Evolutionary conservation across 2,329 filamentous ascomycete genomes (phyloP).

Genomic region (Fusarium duplospermum): DNA sequence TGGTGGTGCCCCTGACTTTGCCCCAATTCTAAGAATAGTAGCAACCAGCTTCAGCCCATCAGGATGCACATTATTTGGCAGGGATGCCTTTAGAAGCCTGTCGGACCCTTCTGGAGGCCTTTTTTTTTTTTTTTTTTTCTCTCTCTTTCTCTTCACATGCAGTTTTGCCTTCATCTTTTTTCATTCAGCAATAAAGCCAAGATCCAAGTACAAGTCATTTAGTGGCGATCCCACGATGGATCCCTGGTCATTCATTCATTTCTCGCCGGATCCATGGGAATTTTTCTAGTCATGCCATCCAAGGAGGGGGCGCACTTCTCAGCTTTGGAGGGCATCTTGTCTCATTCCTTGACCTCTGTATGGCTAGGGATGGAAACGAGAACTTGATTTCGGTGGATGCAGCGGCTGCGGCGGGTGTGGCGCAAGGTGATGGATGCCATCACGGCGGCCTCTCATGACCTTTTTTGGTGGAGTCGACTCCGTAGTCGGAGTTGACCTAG

Average conservation of each 20-base stretch:
- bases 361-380: slow-evolving; percentile 29
- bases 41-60: neutral
- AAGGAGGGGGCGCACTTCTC: slow-evolving; percentile 33
- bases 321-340: slow-evolving; percentile 41
- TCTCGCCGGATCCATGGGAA: neutral
- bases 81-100: slow-evolving; percentile 29
- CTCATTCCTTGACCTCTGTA: slow-evolving; percentile 39
- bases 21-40: slow-evolving; percentile 45
- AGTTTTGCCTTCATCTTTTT: neutral
- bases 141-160: slow-evolving; percentile 19
- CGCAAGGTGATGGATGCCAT: slow-evolving; percentile 22
- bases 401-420: slow-evolving; percentile 35
- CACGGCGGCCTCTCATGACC: slow-evolving; percentile 16
- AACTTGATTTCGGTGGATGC: slow-evolving; percentile 28
- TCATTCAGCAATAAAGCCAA: slow-evolving; percentile 7
- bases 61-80: slow-evolving; percentile 7
- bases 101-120: slow-evolving; percentile 8
- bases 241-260: slow-evolving; percentile 14
- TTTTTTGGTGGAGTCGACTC: neutral
- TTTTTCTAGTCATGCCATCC: slow-evolving; percentile 2
- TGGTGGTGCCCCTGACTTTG: slow-evolving; percentile 46
- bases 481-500: neutral
- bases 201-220: slow-evolving; percentile 13
- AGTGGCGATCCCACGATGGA: slow-evolving; percentile 25
- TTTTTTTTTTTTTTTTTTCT: neutral